Base-by-base conservation (phyloP, 345 rosid species). In the Populus alba region DNA sequence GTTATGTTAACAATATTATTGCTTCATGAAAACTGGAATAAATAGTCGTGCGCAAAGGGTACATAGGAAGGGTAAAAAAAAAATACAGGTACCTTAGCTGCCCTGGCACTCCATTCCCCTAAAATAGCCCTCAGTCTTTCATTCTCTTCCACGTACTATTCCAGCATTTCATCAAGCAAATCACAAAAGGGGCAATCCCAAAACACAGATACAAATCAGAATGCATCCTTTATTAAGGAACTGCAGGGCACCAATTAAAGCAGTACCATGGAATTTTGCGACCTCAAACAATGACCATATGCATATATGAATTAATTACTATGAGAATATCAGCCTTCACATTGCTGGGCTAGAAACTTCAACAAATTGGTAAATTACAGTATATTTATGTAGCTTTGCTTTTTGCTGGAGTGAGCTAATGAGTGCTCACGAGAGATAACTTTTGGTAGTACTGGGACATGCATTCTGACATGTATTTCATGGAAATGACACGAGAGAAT, bases 111-210 rank as follows among this genome's bases (percentile, higher is more conserved):
- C 98, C 97, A 95, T 88, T 95, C 97, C 71, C 96, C 92, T 74
- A 95, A 78, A 27, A 95, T 93, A 37, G 97, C 97, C 80, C 99
- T 88, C 31, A 93, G 87, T 80, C 99, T 91, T 85, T 93, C 99
- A 65, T 92, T 92, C 87, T 95, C 99, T 85, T 93, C 97, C 38
- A 92, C 90, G 72, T 92, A 93, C 99, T 92, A 86, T 84, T 77
- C 70, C 78, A 75, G 38, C 23, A 41, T 57, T 62, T 43, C 73
- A 51, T 61, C 12, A 45, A 31, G 49, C 57, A 59, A 41, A 38
- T 17, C 47, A 53, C 5, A 17, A 38, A 72, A 0, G 51, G 15
- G 16, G 51, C 51, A 7, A 53, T 53, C 59, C 59, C 23, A 53
- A 53, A 6, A 53, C 51, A 49, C 23, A 70, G 8, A 45, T 23